Conservation (phyloP, 2,329 filamentous ascomycete genomes). For the Emergomyces pasteurianus region DNA sequence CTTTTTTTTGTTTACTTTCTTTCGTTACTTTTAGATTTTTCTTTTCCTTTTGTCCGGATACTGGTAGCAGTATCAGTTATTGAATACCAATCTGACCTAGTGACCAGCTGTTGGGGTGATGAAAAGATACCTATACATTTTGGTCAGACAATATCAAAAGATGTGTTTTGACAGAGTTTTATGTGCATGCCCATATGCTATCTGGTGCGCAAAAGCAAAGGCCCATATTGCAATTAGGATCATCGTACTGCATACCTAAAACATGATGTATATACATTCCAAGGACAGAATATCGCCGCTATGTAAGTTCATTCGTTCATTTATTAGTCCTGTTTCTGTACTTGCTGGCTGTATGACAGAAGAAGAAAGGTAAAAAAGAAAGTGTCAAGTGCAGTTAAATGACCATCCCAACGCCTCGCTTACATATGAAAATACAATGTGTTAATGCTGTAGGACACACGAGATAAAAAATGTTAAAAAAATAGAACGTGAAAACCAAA, state of each 20-base stretch:
- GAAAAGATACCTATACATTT: neutral
- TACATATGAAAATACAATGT: constrained; percentile 5
- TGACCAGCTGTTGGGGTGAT: neutral
- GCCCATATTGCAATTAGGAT: neutral
- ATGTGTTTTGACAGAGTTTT: neutral
- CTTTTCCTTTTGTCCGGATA: neutral
- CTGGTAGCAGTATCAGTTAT: neutral
- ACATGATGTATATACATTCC: neutral
- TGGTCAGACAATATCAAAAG: neutral
- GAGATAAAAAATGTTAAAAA: neutral
- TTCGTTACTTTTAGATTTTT: neutral
- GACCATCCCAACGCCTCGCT: constrained; percentile 4
- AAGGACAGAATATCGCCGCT: neutral
- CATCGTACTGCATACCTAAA: neutral
- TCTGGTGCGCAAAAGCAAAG: neutral
- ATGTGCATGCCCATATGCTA: neutral
- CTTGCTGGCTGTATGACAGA: neutral
- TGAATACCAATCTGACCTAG: neutral
- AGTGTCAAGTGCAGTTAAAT: neutral
- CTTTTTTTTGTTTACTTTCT: neutral
- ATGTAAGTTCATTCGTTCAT: neutral
- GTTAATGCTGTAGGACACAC: no score
- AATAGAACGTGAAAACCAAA: neutral
- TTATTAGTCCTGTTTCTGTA: neutral
- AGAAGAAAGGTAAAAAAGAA: neutral